phyloP scores from a whole-genome alignment of 208 protist genomes.

The Leishmania lainsoni region DNA sequence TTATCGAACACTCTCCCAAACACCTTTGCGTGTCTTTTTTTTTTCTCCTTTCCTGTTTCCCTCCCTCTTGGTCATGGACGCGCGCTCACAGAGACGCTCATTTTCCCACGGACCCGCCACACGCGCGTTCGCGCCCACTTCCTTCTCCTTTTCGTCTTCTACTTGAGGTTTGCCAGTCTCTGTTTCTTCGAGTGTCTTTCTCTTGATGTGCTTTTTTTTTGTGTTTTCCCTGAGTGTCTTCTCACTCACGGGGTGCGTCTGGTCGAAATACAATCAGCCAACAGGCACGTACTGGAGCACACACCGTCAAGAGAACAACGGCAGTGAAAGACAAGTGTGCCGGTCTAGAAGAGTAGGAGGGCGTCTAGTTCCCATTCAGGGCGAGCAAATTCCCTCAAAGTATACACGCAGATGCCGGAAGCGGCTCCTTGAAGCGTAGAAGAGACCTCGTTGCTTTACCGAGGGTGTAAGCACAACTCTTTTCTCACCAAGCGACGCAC shows the following conservation, averaged over 20 bases:
- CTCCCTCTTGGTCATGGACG: constrained; percentile 1
- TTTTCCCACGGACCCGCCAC: neutral
- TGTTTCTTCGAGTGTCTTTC: neutral
- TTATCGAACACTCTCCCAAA: neutral
- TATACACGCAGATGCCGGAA: neutral
- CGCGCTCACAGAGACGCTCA: neutral
- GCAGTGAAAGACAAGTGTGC: neutral
- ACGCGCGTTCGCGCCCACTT: neutral
- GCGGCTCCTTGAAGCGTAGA: neutral
- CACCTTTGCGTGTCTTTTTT: neutral
- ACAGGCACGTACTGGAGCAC: neutral
- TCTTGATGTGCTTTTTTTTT: neutral
- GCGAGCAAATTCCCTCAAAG: neutral
- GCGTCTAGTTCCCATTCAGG: neutral
- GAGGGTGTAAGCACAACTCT: neutral
- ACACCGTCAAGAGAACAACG: neutral
- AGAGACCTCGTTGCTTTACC: neutral
- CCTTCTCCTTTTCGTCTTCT: neutral
- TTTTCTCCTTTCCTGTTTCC: neutral
- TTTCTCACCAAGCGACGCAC: neutral
- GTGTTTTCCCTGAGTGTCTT: neutral
- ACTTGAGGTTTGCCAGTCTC: neutral
- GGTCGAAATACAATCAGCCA: neutral
- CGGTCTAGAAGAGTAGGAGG: neutral
- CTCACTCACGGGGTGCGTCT: neutral